Evolutionary conservation across 306 rosid genomes (phyloP).

Genomic region (Potentilla sterilis): DNA sequence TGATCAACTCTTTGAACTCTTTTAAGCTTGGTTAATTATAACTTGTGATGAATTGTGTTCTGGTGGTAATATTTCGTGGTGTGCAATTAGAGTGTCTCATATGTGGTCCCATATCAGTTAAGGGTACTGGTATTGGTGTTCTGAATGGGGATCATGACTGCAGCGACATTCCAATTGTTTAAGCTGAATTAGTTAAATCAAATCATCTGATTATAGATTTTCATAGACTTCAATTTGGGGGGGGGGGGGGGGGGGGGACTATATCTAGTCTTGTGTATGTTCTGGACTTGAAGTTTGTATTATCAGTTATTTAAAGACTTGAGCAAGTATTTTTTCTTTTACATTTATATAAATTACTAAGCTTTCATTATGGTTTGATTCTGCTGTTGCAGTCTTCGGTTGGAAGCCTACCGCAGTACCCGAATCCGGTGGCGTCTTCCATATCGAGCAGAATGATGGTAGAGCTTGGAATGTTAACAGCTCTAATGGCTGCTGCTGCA

Average conservation of each 20-base stretch:
- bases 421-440: conserved; percentile 88
- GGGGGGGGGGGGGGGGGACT: no score
- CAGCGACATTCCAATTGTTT: neutral
- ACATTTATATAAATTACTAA: conserved; percentile 4
- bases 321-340: neutral
- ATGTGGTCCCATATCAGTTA: neutral
- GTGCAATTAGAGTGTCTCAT: neutral
- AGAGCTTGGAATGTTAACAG: conserved; percentile 72
- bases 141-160: neutral
- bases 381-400: conserved; percentile 70
- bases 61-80: neutral
- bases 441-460: conserved; percentile 90
- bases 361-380: conserved; percentile 24
- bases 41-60: neutral
- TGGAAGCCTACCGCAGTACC: conserved; percentile 67
- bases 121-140: neutral
- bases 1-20: conserved; percentile 39
- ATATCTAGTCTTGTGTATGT: neutral
- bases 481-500: conserved; percentile 62
- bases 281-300: neutral
- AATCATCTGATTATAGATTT: neutral
- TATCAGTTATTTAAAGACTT: neutral
- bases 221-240: neutral
- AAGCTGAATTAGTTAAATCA: neutral
- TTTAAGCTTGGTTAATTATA: conserved; percentile 13